phyloP scores from a whole-genome alignment of 495 filamentous ascomycete genomes.

The Friedmanniomyces endolithicus region DNA sequence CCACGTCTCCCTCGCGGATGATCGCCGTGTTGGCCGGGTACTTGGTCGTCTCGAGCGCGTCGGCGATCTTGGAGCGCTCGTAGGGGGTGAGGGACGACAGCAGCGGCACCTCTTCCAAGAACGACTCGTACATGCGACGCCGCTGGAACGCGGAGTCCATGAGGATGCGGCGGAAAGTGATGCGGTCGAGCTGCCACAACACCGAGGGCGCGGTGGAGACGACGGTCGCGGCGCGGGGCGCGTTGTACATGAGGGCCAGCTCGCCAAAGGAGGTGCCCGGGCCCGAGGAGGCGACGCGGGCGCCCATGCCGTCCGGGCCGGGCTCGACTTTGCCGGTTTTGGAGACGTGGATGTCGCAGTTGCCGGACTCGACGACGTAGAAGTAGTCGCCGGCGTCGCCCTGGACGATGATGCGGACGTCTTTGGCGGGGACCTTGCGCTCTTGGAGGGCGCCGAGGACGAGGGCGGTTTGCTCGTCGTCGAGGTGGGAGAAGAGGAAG shows the following conservation, averaged over 20 bases:
- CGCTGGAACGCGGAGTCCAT: constrained; percentile 98
- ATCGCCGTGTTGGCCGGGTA: constrained; percentile 68
- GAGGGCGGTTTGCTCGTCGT: constrained; percentile 77
- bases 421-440: constrained; percentile 88
- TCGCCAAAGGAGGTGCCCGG: constrained; percentile 95
- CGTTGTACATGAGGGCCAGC: constrained; percentile 96
- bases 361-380: constrained; percentile 86
- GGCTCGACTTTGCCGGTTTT: constrained; percentile 62
- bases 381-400: constrained; percentile 96
- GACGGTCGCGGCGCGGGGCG: constrained; percentile 91
- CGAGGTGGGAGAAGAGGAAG: constrained; percentile 88
- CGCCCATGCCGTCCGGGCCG: constrained; percentile 72
- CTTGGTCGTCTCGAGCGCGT: constrained; percentile 83
- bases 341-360: constrained; percentile 88
- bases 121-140: constrained; percentile 90
- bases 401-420: constrained; percentile 92
- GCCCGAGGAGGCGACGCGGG: constrained; percentile 67
- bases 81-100: constrained; percentile 73
- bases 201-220: constrained; percentile 70
- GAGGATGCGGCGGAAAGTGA: constrained; percentile 93
- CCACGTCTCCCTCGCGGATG: constrained; percentile 83
- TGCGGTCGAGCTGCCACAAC: constrained; percentile 86
- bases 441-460: constrained; percentile 86
- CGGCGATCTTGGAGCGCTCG: constrained; percentile 91
- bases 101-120: constrained; percentile 93